Evolutionary conservation across 768 basidiomycete genomes (phyloP).

Genomic region (Phaffia tasmanica): DNA sequence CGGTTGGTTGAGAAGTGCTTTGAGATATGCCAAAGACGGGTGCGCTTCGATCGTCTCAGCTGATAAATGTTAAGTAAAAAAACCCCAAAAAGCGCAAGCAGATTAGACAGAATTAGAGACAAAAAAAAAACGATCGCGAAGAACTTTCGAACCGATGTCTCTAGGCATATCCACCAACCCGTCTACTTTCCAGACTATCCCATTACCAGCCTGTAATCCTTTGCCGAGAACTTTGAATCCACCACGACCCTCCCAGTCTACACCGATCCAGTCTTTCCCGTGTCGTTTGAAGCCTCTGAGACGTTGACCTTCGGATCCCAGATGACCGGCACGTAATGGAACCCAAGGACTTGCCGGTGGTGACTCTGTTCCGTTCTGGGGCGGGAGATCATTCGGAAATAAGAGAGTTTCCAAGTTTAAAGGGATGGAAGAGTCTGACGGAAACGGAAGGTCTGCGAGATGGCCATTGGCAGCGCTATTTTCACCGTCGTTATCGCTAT

Average conservation of each 20-base stretch:
- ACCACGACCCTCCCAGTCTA: slow-evolving; percentile 66
- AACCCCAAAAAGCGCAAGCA: slow-evolving; percentile 1
- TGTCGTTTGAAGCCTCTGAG: slow-evolving; percentile 42
- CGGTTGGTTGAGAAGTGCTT: slow-evolving; percentile 1
- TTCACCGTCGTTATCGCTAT: not conserved
- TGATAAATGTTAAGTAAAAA: too few species aligned
- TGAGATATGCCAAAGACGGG: slow-evolving; percentile 10
- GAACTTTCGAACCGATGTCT: slow-evolving; percentile 12
- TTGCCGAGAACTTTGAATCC: slow-evolving; percentile 42
- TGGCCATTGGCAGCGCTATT: not conserved
- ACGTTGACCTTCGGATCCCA: slow-evolving; percentile 71
- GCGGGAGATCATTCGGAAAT: slow-evolving; percentile 31
- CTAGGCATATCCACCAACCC: slow-evolving; percentile 11
- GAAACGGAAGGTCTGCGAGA: not conserved
- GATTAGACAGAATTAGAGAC: not conserved
- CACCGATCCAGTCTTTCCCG: slow-evolving; percentile 25
- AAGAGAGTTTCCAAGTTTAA: slow-evolving; percentile 31
- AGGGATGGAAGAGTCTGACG: slow-evolving; percentile 32
- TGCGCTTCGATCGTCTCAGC: not conserved
- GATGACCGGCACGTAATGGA: slow-evolving; percentile 60
- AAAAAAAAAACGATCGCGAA: not conserved
- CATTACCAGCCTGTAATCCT: slow-evolving; percentile 5
- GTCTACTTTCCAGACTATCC: slow-evolving; percentile 13
- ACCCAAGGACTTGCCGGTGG: slow-evolving; percentile 76
- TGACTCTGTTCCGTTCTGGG: slow-evolving; percentile 42